Percentiles rank a stretch among this genome's conserved stretches.
phyloP scores from a whole-genome alignment of 306 rosid genomes.

The Dalbergia cultrata region DNA sequence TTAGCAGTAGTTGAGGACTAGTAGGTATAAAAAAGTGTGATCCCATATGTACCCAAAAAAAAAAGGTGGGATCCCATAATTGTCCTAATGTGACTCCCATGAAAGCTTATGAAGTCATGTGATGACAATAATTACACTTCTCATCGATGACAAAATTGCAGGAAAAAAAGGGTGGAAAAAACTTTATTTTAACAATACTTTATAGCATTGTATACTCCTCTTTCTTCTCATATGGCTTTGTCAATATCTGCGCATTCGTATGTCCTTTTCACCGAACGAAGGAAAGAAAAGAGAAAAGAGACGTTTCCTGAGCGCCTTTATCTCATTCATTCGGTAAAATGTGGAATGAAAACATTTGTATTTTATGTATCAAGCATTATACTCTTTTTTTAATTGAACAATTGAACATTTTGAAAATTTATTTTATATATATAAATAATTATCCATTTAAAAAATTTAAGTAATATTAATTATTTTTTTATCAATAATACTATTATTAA shows the following conservation, averaged over 20 bases:
- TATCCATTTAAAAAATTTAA: too few species aligned
- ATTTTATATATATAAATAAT: too few species aligned
- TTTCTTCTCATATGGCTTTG: conserved; percentile 53
- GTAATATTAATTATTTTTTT: too few species aligned
- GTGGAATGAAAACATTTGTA: conserved; percentile 29
- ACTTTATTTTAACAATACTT: conserved; percentile 57
- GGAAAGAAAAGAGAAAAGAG: conserved; percentile 59
- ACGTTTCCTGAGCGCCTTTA: conserved; percentile 47
- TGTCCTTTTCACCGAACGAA: conserved; percentile 77
- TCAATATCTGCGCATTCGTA: conserved; percentile 76
- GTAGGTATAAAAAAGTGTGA: conserved; percentile 61
- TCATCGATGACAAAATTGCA: conserved; percentile 63
- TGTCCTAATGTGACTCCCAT: conserved; percentile 80
- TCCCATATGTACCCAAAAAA: conserved; percentile 61
- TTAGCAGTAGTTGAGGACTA: conserved; percentile 51
- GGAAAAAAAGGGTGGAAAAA: conserved; percentile 32
- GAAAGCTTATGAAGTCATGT: conserved; percentile 86
- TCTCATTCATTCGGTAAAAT: conserved; percentile 39
- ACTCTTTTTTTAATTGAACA: too few species aligned
- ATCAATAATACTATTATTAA: too few species aligned
- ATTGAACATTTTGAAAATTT: too few species aligned
- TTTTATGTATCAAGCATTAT: conserved; percentile 23
- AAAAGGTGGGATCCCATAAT: conserved; percentile 75
- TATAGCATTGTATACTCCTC: conserved; percentile 52
- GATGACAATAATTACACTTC: conserved; percentile 84